Conservation (phyloP, 2,329 filamentous ascomycete genomes). For the Passalora sequoiae region DNA sequence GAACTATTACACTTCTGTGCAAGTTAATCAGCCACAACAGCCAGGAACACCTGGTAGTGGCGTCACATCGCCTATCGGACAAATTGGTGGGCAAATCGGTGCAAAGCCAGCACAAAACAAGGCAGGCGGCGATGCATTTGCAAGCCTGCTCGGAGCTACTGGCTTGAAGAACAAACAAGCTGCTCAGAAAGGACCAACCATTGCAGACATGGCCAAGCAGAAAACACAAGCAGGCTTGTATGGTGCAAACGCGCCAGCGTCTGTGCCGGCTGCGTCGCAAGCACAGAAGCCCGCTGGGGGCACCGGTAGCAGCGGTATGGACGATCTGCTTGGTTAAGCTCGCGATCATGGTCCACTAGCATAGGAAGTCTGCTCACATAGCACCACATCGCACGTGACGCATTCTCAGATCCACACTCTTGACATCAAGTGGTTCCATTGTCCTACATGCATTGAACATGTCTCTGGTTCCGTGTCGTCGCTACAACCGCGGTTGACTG, state of each 20-base stretch:
- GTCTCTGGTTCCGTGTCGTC: too few relatives aligned
- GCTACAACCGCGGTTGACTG: too few relatives aligned
- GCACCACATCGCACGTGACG: background rate
- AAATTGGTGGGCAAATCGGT: constrained; percentile 31
- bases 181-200: constrained; percentile 63
- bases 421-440: too few relatives aligned
- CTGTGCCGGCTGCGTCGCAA: constrained; percentile 13
- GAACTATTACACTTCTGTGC: constrained; percentile 91
- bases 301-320: constrained; percentile 32
- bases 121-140: constrained; percentile 76
- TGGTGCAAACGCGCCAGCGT: constrained; percentile 59
- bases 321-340: constrained; percentile 43
- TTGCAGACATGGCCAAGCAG: constrained; percentile 95
- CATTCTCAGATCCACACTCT: too few relatives aligned
- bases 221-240: constrained; percentile 93
- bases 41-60: constrained; percentile 40
- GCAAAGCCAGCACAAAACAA: constrained; percentile 40
- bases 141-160: constrained; percentile 68
- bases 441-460: too few relatives aligned
- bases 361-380: constrained; percentile 2
- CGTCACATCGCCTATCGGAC: constrained; percentile 33
- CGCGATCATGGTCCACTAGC: constrained; percentile 2
- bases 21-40: constrained; percentile 33
- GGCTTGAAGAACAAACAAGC: constrained; percentile 54
- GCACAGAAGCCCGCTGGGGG: constrained; percentile 25